phyloP scores from a whole-genome alignment of 2,329 filamentous ascomycete species.

The Hymenoscyphus scutula region DNA sequence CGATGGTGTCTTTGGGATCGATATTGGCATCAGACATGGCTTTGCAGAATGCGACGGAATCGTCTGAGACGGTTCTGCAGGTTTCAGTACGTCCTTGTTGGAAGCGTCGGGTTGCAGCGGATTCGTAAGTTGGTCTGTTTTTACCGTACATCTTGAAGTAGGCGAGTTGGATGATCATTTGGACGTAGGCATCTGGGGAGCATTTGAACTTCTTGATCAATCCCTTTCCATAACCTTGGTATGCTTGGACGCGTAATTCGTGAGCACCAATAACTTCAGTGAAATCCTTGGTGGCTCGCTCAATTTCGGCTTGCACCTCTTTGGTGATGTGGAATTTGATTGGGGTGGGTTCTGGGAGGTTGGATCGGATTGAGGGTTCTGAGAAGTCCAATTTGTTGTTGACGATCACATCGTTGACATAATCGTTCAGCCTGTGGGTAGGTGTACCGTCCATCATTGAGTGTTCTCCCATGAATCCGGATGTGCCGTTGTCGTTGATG shows the following conservation, averaged over 20 bases:
- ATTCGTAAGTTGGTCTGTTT: slow-evolving; percentile 97
- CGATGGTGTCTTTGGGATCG: slow-evolving; percentile 63
- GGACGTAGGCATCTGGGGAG: slow-evolving; percentile 94
- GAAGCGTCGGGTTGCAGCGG: slow-evolving; percentile 90
- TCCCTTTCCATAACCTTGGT: slow-evolving; percentile 96
- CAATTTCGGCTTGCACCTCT: slow-evolving; percentile 73
- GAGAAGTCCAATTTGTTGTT: slow-evolving; percentile 92
- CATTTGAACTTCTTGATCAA: slow-evolving; percentile 99
- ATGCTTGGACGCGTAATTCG: slow-evolving; percentile 89
- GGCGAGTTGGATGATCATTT: slow-evolving; percentile 97
- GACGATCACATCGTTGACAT: slow-evolving; percentile 87
- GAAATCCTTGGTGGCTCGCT: slow-evolving; percentile 77
- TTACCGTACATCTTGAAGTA: slow-evolving; percentile 99
- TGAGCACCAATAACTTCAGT: slow-evolving; percentile 77
- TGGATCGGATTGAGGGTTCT: slow-evolving; percentile 72
- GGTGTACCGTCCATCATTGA: slow-evolving; percentile 99
- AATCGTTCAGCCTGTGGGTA: slow-evolving; percentile 95
- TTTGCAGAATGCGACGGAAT: slow-evolving; percentile 84
- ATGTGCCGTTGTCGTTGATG: slow-evolving; percentile 94
- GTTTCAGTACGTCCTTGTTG: slow-evolving; percentile 96
- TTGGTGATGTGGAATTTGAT: slow-evolving; percentile 77
- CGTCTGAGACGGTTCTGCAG: slow-evolving; percentile 87
- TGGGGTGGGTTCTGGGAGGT: slow-evolving; percentile 75
- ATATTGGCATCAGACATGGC: slow-evolving; percentile 72
- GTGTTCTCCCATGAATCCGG: slow-evolving; percentile 97